Evolutionary conservation across 768 basidiomycete genomes (phyloP).

Genomic region (Tylopilus sp.): DNA sequence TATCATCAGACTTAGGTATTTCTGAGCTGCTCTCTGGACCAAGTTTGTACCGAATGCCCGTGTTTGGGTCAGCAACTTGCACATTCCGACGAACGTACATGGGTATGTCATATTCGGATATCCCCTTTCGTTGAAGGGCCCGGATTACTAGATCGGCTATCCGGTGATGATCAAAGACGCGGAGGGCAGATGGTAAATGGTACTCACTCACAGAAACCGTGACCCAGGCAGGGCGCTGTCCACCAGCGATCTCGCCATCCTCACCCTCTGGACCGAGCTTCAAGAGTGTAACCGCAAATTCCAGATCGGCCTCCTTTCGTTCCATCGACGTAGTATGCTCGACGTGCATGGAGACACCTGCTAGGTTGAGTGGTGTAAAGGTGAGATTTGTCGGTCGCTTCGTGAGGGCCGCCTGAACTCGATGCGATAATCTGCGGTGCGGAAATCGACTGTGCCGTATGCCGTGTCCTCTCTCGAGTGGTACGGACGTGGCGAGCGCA

Average conservation of each 20-base stretch:
- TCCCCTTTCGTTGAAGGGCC: neutral
- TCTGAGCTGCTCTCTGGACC: neutral
- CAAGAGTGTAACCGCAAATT: slow-evolving; percentile 1
- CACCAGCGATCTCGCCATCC: neutral
- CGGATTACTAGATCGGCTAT: neutral
- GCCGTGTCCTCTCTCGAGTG: neutral
- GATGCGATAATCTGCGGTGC: slow-evolving; percentile 4
- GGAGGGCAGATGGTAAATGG: neutral
- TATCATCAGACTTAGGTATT: neutral
- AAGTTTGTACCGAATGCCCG: slow-evolving; percentile 8
- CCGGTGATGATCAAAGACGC: neutral
- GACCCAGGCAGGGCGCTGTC: neutral
- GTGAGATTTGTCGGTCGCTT: slow-evolving; percentile 3
- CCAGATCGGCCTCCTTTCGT: neutral
- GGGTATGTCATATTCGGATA: slow-evolving; percentile 6
- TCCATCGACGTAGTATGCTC: neutral
- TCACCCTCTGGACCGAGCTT: neutral
- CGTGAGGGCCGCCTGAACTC: neutral
- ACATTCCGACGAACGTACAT: slow-evolving; percentile 3
- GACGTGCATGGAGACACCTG: neutral
- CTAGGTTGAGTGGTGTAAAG: neutral
- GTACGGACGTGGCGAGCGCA: neutral
- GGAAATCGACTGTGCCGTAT: neutral
- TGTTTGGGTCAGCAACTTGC: neutral
- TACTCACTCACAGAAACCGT: slow-evolving; percentile 1